Base-by-base conservation (phyloP, 331 rosid species). In the Rhamnella rubrinervis region DNA sequence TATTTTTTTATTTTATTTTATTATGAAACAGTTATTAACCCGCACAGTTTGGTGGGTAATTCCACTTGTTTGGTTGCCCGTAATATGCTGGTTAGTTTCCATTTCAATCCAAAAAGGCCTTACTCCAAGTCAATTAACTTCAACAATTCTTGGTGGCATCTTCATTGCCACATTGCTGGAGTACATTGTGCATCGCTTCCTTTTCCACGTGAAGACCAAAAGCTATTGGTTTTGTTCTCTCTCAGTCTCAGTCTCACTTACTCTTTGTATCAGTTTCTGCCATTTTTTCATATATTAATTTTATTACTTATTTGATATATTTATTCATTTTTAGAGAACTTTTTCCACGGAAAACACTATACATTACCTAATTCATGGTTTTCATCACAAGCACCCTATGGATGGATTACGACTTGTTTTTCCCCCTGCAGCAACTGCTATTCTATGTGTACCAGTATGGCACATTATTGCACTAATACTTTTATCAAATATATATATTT, bases 301-400 rank as follows among this genome's bases (percentile, higher is more conserved):
- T 15, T 49, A 2, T 8, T 50, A 46, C 28, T 59, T 64, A 11
- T 61, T 26, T 26, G 71, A 44, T 81, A 14, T 39, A 39, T 9
- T 39, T 39, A 39, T 39, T 39, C 0, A 39, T 39, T 6, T 39
- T 39, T 39, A 6, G 4, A 39, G 1, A 6, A 26, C 31, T 35
- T 60, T 23, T 69, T 79, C 52, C 39, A 91, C 96, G 96, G 86
- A 84, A 71, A 92, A 92, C 76, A 92, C 96, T 68, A 1, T 81
- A 18, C 97, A 92, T 67, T 89, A 87, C 85, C 90, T 89, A 63
- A 74, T 92, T 64, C 97, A 92, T 81, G 97, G 97, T 40, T 87
- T 89, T 84, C 97, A 92, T 75, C 97, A 89, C 77, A 92, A 92
- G 83, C 96, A 92, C 71, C 97, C 97, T 26, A 89, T 84, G 96